Conservation (phyloP, 169 alveolate species). For the Plasmodium gonderi region DNA sequence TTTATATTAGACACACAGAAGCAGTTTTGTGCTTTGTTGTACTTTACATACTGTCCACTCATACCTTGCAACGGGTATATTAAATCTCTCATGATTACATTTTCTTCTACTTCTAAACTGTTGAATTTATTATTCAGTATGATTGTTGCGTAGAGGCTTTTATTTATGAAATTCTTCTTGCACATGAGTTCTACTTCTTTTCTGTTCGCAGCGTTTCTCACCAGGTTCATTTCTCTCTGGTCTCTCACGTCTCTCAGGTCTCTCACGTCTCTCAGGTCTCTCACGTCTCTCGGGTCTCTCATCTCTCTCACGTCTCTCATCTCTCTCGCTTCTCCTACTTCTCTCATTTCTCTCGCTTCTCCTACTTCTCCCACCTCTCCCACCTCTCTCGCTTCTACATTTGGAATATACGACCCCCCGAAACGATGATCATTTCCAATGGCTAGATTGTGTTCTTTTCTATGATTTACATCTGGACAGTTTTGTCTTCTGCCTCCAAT, state of each 20-base stretch:
- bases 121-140: slow-evolving; percentile 43
- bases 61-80: slow-evolving; percentile 70
- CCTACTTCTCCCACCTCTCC: too few relatives aligned
- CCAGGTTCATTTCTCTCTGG: neutral
- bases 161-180: slow-evolving; percentile 31
- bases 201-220: neutral
- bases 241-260: neutral
- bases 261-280: neutral
- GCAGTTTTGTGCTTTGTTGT: neutral
- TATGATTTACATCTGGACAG: too few relatives aligned
- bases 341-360: too few relatives aligned
- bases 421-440: too few relatives aligned
- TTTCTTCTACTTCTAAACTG: slow-evolving; percentile 50
- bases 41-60: slow-evolving; percentile 53
- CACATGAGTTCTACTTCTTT: slow-evolving; percentile 5
- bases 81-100: slow-evolving; percentile 14
- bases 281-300: neutral
- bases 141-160: slow-evolving; percentile 58
- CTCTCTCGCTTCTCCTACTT: too few relatives aligned
- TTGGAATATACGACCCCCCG: too few relatives aligned
- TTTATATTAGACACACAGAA: slow-evolving; percentile 38
- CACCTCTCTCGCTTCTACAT: too few relatives aligned
- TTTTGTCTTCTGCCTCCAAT: too few relatives aligned
- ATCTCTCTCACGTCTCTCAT: too few relatives aligned
- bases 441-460: too few relatives aligned